These are phyloP conservation scores for Physcomitrium patens DNA, from an alignment of 225 moss, liverwort and hornwort genomes.

Conservation along the genomic window DNA sequence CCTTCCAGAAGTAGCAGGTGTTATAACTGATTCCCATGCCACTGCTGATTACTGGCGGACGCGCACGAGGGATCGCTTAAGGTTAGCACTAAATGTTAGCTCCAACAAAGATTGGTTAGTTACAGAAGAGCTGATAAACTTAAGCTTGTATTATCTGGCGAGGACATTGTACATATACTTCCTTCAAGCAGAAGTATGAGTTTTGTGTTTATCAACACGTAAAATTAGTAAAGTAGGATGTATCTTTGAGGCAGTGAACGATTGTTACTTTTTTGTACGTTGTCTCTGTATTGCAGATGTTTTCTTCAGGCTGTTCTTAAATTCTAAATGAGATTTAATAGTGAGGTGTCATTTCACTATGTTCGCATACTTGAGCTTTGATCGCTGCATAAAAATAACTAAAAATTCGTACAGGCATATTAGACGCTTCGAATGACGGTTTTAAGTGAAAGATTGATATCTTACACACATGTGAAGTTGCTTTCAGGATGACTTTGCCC, in stretches of 20 bases:
- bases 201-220: conserved; percentile 12
- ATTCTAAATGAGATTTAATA: background rate
- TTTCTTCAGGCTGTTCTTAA: background rate
- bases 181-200: background rate
- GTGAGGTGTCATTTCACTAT: background rate
- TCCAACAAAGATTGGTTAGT: background rate
- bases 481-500: conserved; percentile 39
- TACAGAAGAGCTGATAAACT: background rate
- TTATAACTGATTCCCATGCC: conserved; percentile 53
- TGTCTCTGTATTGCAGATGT: background rate
- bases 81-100: conserved; percentile 26
- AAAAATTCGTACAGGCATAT: background rate
- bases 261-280: background rate
- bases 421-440: background rate
- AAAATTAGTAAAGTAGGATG: background rate
- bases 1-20: conserved; percentile 50
- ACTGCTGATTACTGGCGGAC: conserved; percentile 39
- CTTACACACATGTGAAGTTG: background rate
- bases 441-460: background rate
- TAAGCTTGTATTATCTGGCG: background rate
- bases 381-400: background rate
- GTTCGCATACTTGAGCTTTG: background rate
- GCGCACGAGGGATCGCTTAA: conserved; percentile 38
- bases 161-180: background rate
- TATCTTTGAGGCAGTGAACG: background rate